These are phyloP conservation scores for Candida frijolesensis DNA, from an alignment of 1,139 yeast genomes.

Conservation along the genomic window DNA sequence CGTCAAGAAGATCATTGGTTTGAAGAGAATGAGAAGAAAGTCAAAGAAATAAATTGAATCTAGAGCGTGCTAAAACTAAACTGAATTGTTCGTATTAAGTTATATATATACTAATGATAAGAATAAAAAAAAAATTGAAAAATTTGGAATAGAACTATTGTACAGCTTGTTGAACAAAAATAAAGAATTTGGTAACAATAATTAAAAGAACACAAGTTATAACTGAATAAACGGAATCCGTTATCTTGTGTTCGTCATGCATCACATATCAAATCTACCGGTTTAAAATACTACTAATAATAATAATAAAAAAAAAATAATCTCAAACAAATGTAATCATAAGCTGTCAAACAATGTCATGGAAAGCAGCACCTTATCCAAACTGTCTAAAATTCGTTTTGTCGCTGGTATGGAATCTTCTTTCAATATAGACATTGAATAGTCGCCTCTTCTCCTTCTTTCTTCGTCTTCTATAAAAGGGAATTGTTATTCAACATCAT, in stretches of 20 bases:
- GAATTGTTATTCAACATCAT: conserved; percentile 1
- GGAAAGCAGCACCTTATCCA: too few species aligned
- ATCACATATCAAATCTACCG: background rate
- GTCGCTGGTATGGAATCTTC: too few species aligned
- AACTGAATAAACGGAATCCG: background rate
- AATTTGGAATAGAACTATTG: background rate
- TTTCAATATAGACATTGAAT: background rate
- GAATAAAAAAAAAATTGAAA: background rate
- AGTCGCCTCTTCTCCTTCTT: background rate
- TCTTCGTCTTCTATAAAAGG: background rate
- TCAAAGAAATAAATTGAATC: conserved; percentile 28
- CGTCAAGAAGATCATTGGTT: conserved; percentile 63
- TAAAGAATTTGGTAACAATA: background rate
- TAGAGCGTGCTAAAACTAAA: background rate
- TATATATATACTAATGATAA: background rate
- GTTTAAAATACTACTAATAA: too few species aligned
- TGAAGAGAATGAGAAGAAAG: conserved; percentile 71
- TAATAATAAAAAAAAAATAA: too few species aligned
- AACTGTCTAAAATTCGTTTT: too few species aligned
- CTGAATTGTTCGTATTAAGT: background rate
- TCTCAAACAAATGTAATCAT: too few species aligned
- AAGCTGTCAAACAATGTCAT: too few species aligned
- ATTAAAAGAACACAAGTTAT: background rate
- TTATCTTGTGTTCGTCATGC: background rate
- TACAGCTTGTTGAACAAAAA: background rate